Evolutionary conservation across 2,329 filamentous ascomycete genomes (phyloP).

Genomic region (Xylariaceae sp.): DNA sequence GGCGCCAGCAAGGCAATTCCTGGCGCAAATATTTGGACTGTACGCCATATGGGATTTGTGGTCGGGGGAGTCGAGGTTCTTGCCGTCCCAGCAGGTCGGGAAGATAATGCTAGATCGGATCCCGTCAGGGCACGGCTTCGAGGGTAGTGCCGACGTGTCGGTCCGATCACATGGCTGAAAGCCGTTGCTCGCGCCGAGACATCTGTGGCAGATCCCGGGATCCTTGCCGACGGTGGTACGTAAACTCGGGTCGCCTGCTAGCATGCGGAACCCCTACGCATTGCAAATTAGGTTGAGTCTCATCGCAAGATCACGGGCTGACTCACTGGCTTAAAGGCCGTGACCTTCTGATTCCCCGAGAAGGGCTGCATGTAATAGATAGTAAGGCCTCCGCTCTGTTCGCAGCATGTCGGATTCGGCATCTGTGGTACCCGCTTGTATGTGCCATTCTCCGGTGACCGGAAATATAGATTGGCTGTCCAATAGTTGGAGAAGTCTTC

Average conservation of each 20-base stretch:
- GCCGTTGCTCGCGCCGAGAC: constrained; percentile 8
- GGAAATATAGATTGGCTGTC: constrained; percentile 20
- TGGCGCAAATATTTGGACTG: constrained; percentile 32
- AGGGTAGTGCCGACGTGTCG: constrained; percentile 14
- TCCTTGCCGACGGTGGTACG: constrained; percentile 5
- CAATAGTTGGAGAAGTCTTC: constrained; percentile 24
- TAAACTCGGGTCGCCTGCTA: constrained; percentile 29
- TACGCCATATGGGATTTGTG: constrained; percentile 19
- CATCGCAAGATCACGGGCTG: constrained; percentile 7
- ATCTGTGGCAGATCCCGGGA: constrained; percentile 5
- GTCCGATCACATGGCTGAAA: constrained; percentile 16
- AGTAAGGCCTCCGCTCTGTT: constrained; percentile 19
- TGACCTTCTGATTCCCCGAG: constrained; percentile 31
- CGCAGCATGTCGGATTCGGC: background rate
- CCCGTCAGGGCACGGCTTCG: constrained; percentile 10
- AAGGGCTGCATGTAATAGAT: constrained; percentile 24
- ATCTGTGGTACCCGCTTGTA: constrained; percentile 22
- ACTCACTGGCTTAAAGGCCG: constrained; percentile 35
- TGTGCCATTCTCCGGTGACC: constrained; percentile 22
- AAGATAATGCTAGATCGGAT: constrained; percentile 18
- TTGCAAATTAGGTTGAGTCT: no score
- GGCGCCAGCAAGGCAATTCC: constrained; percentile 24
- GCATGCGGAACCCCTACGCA: constrained; percentile 38
- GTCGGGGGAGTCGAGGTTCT: constrained; percentile 18
- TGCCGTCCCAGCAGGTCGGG: constrained; percentile 20